Conservation (phyloP, 345 rosid genomes). For the Populus davidiana region DNA sequence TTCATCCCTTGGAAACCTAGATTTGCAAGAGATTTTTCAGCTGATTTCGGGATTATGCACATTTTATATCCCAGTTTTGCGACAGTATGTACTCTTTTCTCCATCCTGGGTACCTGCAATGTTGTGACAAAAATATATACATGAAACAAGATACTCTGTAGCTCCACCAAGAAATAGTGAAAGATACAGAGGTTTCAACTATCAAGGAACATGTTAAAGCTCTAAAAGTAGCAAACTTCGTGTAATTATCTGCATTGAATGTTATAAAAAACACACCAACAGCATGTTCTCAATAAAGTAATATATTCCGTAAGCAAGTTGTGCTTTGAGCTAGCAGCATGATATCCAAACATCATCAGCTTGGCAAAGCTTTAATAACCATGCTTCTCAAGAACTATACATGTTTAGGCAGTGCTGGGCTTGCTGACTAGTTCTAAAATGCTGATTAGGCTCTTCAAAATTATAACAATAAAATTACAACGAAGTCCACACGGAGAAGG, state of each 20-base stretch:
- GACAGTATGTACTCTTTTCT: conserved; percentile 64
- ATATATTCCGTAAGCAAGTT: too few relatives aligned
- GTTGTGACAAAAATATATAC: background rate
- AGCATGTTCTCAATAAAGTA: background rate
- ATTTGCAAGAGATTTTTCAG: conserved; percentile 41
- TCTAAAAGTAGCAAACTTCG: background rate
- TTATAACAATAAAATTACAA: background rate
- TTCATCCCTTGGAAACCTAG: conserved; percentile 36
- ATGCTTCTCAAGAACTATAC: background rate
- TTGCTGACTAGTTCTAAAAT: background rate
- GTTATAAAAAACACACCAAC: too few relatives aligned
- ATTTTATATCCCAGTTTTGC: conserved; percentile 73
- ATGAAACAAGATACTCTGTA: background rate
- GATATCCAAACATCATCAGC: background rate
- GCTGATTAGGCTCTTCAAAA: background rate
- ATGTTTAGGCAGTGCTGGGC: background rate
- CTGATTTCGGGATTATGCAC: conserved; percentile 71
- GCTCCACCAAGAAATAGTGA: background rate
- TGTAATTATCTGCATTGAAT: background rate
- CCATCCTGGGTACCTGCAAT: conserved; percentile 71
- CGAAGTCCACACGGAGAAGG: background rate
- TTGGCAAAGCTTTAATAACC: background rate
- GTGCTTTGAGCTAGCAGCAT: background rate
- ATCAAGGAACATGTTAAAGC: background rate
- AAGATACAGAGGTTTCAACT: background rate